A percentile compares a stretch with the other conserved stretches of the same genome.
phyloP scores from a whole-genome alignment of 306 rosid species.

The Dalbergia cochinchinensis region DNA sequence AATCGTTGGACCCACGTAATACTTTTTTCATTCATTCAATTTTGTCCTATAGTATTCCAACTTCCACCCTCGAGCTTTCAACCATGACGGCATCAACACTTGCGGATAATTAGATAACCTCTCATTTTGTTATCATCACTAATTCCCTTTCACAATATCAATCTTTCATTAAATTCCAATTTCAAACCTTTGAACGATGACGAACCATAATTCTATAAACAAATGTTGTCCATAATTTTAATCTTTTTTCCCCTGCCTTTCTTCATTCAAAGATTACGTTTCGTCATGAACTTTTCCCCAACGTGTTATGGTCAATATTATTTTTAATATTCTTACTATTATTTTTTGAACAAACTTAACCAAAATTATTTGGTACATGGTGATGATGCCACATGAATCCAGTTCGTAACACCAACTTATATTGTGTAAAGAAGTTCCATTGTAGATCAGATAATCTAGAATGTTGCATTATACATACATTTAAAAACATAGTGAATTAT shows the following conservation, averaged over 20 bases:
- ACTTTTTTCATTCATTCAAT: slow-evolving; percentile 17
- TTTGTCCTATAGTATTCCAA: slow-evolving; percentile 34
- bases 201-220: slow-evolving; percentile 3
- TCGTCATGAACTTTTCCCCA: background rate
- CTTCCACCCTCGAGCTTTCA: slow-evolving; percentile 8
- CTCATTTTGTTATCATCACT: background rate
- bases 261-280: background rate
- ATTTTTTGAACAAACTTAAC: no score
- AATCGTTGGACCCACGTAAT: slow-evolving; percentile 11
- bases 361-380: no score
- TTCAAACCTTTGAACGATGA: slow-evolving; percentile 24
- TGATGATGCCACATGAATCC: no score
- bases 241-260: background rate
- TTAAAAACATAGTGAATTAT: background rate
- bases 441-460: no score
- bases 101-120: slow-evolving; percentile 13
- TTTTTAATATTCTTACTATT: background rate
- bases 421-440: no score
- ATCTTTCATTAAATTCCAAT: background rate
- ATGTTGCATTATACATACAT: no score
- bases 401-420: no score
- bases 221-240: slow-evolving; percentile 7
- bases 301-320: background rate
- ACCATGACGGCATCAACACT: slow-evolving; percentile 25
- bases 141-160: background rate